These are phyloP conservation scores for Candida xyloterini DNA, from an alignment of 805 yeast genomes.

Conservation along the genomic window DNA sequence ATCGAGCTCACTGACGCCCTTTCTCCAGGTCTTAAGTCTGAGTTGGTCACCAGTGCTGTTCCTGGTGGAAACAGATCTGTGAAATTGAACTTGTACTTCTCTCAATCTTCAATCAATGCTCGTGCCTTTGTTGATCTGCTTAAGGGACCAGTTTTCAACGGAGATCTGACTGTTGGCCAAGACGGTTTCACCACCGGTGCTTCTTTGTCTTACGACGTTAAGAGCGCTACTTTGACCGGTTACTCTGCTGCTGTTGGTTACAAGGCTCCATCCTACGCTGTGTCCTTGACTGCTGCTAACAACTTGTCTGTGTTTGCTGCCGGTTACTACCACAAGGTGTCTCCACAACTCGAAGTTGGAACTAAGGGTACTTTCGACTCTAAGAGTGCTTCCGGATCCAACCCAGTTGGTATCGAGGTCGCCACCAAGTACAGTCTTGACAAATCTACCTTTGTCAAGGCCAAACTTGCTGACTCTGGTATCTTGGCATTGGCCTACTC, in stretches of 20 bases:
- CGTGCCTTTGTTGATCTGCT: slow-evolving; percentile 92
- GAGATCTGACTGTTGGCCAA: slow-evolving; percentile 92
- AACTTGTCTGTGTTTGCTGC: slow-evolving; percentile 89
- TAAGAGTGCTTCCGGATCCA: slow-evolving; percentile 62
- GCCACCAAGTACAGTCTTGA: slow-evolving; percentile 95
- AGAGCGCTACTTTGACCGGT: slow-evolving; percentile 87
- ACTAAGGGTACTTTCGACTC: slow-evolving; percentile 97
- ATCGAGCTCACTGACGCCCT: slow-evolving; percentile 87
- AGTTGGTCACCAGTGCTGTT: slow-evolving; percentile 79
- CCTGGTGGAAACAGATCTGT: slow-evolving; percentile 87
- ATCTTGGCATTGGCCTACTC: slow-evolving; percentile 90
- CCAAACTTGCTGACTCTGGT: slow-evolving; percentile 95
- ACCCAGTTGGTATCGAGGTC: slow-evolving; percentile 88
- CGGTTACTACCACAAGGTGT: slow-evolving; percentile 94
- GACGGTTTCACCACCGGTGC: slow-evolving; percentile 97
- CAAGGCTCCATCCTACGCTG: slow-evolving; percentile 82
- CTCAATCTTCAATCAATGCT: slow-evolving; percentile 90
- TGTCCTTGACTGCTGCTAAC: slow-evolving; percentile 79
- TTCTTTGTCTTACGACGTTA: slow-evolving; percentile 94
- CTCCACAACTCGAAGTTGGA: slow-evolving; percentile 92
- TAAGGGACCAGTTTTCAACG: slow-evolving; percentile 93
- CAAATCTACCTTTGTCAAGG: slow-evolving; percentile 86
- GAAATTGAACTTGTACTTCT: slow-evolving; percentile 84
- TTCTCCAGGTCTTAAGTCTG: slow-evolving; percentile 94
- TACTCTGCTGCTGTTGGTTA: slow-evolving; percentile 94